Conservation (phyloP, 2,329 filamentous ascomycete species). For the Elsinoe arachidis region DNA sequence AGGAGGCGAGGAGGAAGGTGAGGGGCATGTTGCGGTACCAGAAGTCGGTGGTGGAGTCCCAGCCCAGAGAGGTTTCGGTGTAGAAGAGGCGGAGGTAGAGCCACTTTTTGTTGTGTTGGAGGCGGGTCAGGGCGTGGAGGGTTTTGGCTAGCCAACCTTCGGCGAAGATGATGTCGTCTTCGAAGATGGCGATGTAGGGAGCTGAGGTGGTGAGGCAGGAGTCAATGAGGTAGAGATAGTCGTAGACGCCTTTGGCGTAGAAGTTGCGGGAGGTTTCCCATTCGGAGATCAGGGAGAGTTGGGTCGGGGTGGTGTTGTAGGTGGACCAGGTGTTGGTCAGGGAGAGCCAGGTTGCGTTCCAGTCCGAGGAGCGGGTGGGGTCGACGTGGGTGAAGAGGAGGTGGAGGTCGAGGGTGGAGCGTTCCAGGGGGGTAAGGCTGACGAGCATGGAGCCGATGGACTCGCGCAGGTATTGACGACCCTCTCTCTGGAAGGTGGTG, state of each 20-base stretch:
- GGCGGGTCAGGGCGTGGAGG: constrained; percentile 8
- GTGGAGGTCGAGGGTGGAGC: constrained; percentile 17
- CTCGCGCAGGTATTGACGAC: constrained; percentile 14
- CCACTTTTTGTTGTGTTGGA: constrained; percentile 19
- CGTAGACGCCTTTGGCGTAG: constrained; percentile 28
- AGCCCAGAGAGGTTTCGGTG: constrained; percentile 26
- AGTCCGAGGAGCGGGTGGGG: constrained; percentile 16
- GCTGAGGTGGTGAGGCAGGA: constrained; percentile 24
- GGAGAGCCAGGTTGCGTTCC: constrained; percentile 17
- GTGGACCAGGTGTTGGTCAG: constrained; percentile 13
- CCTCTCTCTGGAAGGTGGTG: constrained; percentile 14
- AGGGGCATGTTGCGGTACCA: constrained; percentile 14
- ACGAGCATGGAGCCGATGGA: constrained; percentile 18
- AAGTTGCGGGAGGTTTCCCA: constrained; percentile 23
- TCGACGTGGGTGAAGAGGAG: constrained; percentile 20
- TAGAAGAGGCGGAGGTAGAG: constrained; percentile 30
- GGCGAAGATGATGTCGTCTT: constrained; percentile 32
- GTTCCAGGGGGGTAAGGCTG: constrained; percentile 19
- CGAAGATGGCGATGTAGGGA: constrained; percentile 30
- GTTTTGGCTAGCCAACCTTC: constrained; percentile 31
- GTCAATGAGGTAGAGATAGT: constrained; percentile 27
- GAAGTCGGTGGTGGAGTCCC: constrained; percentile 17
- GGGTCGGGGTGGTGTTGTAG: constrained; percentile 15
- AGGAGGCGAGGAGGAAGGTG: constrained; percentile 19
- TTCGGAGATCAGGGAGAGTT: constrained; percentile 20